A percentile compares a stretch with the other conserved stretches of the same genome.
Evolutionary conservation across 345 rosid genomes (phyloP).

Genomic region (Hypericum androsaemum): DNA sequence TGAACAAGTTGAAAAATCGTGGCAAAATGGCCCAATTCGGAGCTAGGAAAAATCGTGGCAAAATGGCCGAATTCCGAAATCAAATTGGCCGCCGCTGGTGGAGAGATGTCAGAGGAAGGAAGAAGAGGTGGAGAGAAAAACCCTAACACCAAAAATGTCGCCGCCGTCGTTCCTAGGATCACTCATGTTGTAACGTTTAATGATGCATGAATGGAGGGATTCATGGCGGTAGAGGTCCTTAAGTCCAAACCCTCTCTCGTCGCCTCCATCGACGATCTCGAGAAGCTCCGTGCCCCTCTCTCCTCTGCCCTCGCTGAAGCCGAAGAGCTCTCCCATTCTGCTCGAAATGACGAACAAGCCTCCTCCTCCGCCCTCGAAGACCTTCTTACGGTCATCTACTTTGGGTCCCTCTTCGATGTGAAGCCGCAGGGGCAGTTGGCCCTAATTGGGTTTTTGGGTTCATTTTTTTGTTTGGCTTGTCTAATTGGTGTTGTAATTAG

Average conservation of each 20-base stretch:
- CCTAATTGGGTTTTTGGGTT: too few relatives aligned
- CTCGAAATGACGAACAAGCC: background rate
- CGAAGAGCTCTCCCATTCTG: conserved; percentile 16
- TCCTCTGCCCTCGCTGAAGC: conserved; percentile 61
- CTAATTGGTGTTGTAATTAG: too few relatives aligned
- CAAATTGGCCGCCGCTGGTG: conserved; percentile 24
- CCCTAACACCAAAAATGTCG: conserved; percentile 74
- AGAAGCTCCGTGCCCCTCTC: conserved; percentile 69
- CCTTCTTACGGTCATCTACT: conserved; percentile 67
- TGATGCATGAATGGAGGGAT: too few relatives aligned
- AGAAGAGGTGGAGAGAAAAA: conserved; percentile 76
- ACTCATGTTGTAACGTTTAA: conserved; percentile 50
- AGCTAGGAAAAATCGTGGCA: too few relatives aligned
- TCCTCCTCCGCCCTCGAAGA: too few relatives aligned
- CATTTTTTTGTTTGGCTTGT: too few relatives aligned
- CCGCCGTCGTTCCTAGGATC: conserved; percentile 69
- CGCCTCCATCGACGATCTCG: conserved; percentile 74
- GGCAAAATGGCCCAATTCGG: too few relatives aligned
- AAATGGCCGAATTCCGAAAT: too few relatives aligned
- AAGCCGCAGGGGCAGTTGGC: conserved; percentile 73
- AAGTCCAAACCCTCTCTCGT: conserved; percentile 63
- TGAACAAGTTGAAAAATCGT: too few relatives aligned
- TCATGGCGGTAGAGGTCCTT: conserved; percentile 80
- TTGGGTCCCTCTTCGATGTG: conserved; percentile 72
- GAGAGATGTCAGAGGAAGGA: conserved; percentile 46